Base-by-base conservation (phyloP, 306 rosid genomes). In the Castanospermum australe region DNA sequence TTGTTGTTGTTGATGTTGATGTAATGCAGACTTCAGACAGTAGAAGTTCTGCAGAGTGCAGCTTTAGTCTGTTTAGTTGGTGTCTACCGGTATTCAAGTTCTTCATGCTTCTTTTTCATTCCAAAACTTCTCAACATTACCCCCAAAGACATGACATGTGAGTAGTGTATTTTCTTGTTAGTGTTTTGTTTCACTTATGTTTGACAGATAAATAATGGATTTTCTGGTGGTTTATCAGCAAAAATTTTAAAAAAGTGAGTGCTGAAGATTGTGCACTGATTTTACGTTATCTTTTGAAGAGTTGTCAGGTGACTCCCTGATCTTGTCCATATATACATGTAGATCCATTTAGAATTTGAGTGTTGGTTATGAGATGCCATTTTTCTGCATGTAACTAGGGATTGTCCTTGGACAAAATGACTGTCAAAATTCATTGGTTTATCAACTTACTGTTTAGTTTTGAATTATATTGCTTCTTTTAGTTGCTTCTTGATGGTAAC, bases 1-100 rank as follows among this genome's bases (percentile, higher is more conserved):
- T 91, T 64, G 72, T 62, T 82, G 71, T 81, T 77, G 74, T 74
- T 69, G 94, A 90, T 63, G 64, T 78, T 2, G 95, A 88, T 74
- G 84, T 79, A 79, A 87, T 84, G 79, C 88, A 83, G 73, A 75
- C 59, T 79, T 84, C 64, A 20, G 96, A 89, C 62, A 60, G 62
- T 84, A 86, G 86, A 84, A 83, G 78, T 78, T 85, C 87, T 20
- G 65, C 88, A 41, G 86, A 88, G 82, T 71, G 62, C 76, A 85
- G 80, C 42, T 79, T 84, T 59, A 63, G 81, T 81, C 71, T 86
- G 62, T 73, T 82, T 50, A 86, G 83, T 83, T 92, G 97, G 96
- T 90, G 89, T 81, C 86, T 90, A 73, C 99, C 98, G 28, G 85
- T 87, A 75, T 95, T 90, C 89, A 91, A 91, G 88, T 93, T 86